These are phyloP conservation scores for Themeda triandra DNA, from an alignment of 176 grass and related monocot species.

Conservation along the genomic window DNA sequence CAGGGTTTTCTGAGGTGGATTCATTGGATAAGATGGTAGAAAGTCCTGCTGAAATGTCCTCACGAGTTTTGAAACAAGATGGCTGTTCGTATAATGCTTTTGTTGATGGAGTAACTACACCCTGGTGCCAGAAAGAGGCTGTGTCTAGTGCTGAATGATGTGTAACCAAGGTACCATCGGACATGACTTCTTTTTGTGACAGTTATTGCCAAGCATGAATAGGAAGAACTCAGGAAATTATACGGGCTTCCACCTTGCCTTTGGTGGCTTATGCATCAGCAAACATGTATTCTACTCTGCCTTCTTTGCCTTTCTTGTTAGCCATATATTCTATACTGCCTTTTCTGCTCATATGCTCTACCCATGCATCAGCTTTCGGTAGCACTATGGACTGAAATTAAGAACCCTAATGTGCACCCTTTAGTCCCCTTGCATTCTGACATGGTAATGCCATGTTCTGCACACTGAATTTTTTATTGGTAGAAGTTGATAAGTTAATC, in stretches of 20 bases:
- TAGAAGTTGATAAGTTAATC: not conserved
- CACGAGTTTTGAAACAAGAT: slow-evolving; percentile 42
- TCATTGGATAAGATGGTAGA: slow-evolving; percentile 46
- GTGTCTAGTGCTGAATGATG: slow-evolving; percentile 39
- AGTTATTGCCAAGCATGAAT: not conserved
- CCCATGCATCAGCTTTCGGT: not conserved
- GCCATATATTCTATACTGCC: not conserved
- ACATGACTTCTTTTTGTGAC: slow-evolving; percentile 10
- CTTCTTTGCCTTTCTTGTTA: not conserved
- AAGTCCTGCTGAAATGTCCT: slow-evolving; percentile 40
- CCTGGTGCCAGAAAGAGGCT: slow-evolving; percentile 46
- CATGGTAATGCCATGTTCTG: not conserved
- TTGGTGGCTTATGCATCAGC: slow-evolving; percentile 12
- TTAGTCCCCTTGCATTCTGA: not conserved
- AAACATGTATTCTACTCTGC: not conserved
- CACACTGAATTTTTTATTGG: not conserved
- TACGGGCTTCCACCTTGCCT: not conserved
- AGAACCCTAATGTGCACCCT: not conserved
- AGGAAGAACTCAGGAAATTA: not conserved
- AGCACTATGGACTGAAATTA: not conserved
- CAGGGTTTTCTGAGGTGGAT: slow-evolving; percentile 46
- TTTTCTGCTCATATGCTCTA: not conserved
- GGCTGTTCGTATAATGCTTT: slow-evolving; percentile 47
- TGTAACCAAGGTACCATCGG: slow-evolving; percentile 32
- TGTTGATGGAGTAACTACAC: slow-evolving; percentile 58